Evolutionary conservation across 2,329 filamentous ascomycete species (phyloP).

Genomic region (Fusarium redolens): DNA sequence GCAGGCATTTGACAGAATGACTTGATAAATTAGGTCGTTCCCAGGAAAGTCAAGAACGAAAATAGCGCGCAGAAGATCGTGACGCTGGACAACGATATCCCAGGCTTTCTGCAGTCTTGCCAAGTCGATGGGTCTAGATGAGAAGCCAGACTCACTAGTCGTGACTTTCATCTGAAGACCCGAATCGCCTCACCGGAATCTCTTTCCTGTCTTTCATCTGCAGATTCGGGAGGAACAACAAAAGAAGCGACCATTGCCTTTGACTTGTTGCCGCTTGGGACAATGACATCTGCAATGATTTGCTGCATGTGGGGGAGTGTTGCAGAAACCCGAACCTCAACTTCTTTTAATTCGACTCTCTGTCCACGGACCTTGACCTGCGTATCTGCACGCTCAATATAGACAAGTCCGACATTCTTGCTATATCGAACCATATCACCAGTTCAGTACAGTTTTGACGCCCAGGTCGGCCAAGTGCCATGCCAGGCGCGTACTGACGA

Average conservation of each 20-base stretch:
- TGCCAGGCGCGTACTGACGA: background rate
- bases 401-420: background rate
- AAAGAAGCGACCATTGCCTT: conserved; percentile 3
- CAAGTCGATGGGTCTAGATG: background rate
- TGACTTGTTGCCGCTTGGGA: background rate
- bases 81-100: background rate
- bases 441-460: background rate
- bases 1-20: background rate
- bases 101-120: background rate
- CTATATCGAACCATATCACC: conserved; percentile 2
- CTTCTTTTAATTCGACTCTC: background rate
- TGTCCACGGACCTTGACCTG: conserved; percentile 11
- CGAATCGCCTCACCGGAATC: background rate
- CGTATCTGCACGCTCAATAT: background rate
- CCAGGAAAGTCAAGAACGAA: background rate
- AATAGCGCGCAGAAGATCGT: background rate
- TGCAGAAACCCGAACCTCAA: background rate
- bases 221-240: background rate
- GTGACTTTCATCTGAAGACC: background rate
- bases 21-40: background rate
- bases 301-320: background rate
- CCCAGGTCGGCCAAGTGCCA: background rate
- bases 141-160: no score
- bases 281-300: conserved; percentile 1
- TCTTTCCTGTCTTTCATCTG: background rate